Evolutionary conservation across 495 filamentous ascomycete genomes (phyloP), one percentile per base, ranked within the genome.

Genomic region (Pyrenula massariospora): DNA sequence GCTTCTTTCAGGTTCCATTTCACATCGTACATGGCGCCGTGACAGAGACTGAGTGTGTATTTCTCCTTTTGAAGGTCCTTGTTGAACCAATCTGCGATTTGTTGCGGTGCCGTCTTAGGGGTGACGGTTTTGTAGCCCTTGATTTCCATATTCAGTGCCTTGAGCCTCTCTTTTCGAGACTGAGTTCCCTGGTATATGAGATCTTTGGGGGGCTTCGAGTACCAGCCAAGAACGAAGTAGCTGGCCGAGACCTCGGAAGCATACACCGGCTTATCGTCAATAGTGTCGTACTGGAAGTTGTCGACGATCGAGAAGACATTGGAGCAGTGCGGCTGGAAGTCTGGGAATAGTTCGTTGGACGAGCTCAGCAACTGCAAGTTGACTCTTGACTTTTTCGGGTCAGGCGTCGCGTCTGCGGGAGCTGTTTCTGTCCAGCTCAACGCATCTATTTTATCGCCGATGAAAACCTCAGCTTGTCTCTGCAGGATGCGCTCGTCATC

Each of bases 221-320:
- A 74, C 76, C 76, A 82, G 2, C 80, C 78, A 1, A 81, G 11
- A 0, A 83, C 68, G 55, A 69, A 76, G 63, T 83, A 82, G 53
- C 62, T 65, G 0, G 70, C 71, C 0, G 54, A 63, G 2, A 73
- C 79, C 0, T 22, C 20, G 2, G 48, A 19, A 2, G 74, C 58
- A 36, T 69, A 59, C 50, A 54, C 1, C 3, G 19, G 53, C 2
- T 64, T 56, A 12, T 59, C 57, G 10, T n/a, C n/a, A n/a, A n/a
- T n/a, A n/a, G n/a, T n/a, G n/a, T n/a, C 23, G 52, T 75, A 80
- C 8, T 53, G 50, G 21, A 82, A 76, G 22, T 64, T 65, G 60
- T 82, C 79, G 3, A 76, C 22, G 11, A 74, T 75, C 21, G 63
- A 68, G 57, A 82, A 80, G 0, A 83, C 78, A 61, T 77, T 80